A percentile compares a stretch with the other conserved stretches of the same genome.
Evolutionary conservation across 768 basidiomycete genomes (phyloP).

Genomic region (Gyrodon lividus): DNA sequence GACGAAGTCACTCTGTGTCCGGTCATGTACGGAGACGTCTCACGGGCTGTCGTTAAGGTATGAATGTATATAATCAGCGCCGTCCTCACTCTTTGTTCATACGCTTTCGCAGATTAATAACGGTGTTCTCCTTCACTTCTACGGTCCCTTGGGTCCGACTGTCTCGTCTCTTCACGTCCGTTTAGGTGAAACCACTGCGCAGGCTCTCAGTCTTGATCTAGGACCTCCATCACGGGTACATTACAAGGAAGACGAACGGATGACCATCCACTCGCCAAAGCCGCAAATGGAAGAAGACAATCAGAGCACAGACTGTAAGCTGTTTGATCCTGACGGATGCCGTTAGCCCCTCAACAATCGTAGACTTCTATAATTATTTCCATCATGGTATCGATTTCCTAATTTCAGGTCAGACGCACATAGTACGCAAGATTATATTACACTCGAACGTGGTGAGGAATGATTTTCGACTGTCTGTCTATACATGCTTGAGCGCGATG

Average conservation of each 20-base stretch:
- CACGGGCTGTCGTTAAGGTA: constrained; percentile 68
- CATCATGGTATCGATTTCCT: constrained; percentile 89
- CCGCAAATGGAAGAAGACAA: constrained; percentile 43
- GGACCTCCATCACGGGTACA: constrained; percentile 75
- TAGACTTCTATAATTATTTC: constrained; percentile 93
- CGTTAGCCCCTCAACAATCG: constrained; percentile 1
- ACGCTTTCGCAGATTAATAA: constrained; percentile 55
- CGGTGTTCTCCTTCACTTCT: constrained; percentile 69
- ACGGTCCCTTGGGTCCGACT: constrained; percentile 47
- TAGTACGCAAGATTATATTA: constrained; percentile 80
- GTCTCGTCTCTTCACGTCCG: constrained; percentile 51
- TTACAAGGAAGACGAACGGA: constrained; percentile 87
- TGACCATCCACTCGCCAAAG: constrained; percentile 72
- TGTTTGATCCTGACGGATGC: constrained; percentile 1
- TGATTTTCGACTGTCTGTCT: not conserved
- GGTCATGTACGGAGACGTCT: constrained; percentile 71
- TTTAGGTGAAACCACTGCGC: constrained; percentile 75
- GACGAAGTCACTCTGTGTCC: constrained; percentile 68
- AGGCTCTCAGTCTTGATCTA: constrained; percentile 76
- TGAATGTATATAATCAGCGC: not conserved
- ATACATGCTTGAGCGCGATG: constrained; percentile 1
- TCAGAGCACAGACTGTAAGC: constrained; percentile 50
- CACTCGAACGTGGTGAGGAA: constrained; percentile 81
- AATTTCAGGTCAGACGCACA: constrained; percentile 66
- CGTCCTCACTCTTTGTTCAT: not conserved